Base-by-base conservation (phyloP, 2,329 filamentous ascomycete genomes). In the Talaromyces sp. region DNA sequence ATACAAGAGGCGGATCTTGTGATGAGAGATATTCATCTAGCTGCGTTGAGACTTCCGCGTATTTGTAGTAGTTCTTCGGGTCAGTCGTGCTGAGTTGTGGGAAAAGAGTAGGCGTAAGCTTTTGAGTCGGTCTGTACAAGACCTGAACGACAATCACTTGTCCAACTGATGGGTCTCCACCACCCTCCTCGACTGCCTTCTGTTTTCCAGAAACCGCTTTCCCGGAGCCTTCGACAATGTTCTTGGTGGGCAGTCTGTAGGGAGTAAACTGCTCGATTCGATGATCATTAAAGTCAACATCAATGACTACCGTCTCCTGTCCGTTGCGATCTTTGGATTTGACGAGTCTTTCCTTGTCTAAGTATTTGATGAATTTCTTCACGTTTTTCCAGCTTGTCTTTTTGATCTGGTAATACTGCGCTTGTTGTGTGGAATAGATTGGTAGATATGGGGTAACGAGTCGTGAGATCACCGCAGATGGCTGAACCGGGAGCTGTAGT, bases 381-480 rank as follows among this genome's bases (percentile, higher is more conserved):
- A 88, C 83, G 67, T 86, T 90, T 77, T 90, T 90, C 86, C 86
- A 90, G 67, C 85, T 87, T 3, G 87, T 88, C 76, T 90, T 90
- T 72, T 90, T 90, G 75, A 90, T 88, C 68, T 88, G 86, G 61
- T 88, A 83, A 66, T 81, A 86, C 64, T 83, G 83, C 2, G 81
- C 80, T 70, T 87, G 82, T 22, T 83, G 79, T 5, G 85, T 77
- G 11, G 82, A 85, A 72, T 83, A 83, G 22, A 85, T 82, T 2
- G 88, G 87, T 1, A 90, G 81, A 70, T 87, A 89, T 1, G 88
- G 88, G n/a, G 88, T 86, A 22, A 90, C 83, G 63, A 90, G 80
- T 62, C 83, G 85, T 9, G 87, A 83, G 73, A 90, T 87, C 70
- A 90, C 79, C 27, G 83, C 82, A 0, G 88, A 89, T 56, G 88